Percentiles rank a stretch among this genome's conserved stretches.
Evolutionary conservation across 106 monocot genomes (phyloP).

Genomic region (Acanthochlamys bracteata): DNA sequence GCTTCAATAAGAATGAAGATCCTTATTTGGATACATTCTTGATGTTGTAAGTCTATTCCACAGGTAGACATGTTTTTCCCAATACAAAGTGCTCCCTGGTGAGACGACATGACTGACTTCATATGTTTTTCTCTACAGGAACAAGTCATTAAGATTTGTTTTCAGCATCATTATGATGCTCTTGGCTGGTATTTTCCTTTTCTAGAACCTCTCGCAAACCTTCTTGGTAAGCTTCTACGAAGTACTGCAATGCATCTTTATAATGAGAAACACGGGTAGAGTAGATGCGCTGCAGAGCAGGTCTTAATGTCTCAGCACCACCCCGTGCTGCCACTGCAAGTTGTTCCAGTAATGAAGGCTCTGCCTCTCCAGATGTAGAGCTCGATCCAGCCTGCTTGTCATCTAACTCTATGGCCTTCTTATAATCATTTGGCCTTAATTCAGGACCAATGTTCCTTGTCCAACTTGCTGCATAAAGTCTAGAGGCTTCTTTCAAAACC

Average conservation of each 20-base stretch:
- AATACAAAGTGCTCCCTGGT: too few relatives aligned
- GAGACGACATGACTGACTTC: too few relatives aligned
- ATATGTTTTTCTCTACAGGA: background rate
- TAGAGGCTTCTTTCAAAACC: conserved; percentile 67
- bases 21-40: too few relatives aligned
- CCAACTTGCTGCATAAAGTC: conserved; percentile 81
- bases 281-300: conserved; percentile 6
- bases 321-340: conserved; percentile 14
- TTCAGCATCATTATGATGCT: background rate
- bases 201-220: conserved; percentile 8
- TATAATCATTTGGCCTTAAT: conserved; percentile 31
- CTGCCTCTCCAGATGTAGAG: conserved; percentile 5
- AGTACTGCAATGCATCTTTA: conserved; percentile 9
- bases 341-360: conserved; percentile 31
- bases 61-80: too few relatives aligned
- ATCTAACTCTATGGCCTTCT: conserved; percentile 13
- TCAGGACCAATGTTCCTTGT: conserved; percentile 50
- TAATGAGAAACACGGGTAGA: conserved; percentile 3
- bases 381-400: background rate
- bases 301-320: conserved; percentile 12
- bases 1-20: too few relatives aligned
- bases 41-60: too few relatives aligned
- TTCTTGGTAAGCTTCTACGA: conserved; percentile 15
- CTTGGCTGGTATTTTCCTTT: background rate
- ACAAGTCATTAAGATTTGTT: conserved; percentile 1